Evolutionary conservation across 2,329 filamentous ascomycete genomes (phyloP), one percentile per base, ranked within the genome.

Genomic region (Phymatotrichopsis omnivora): DNA sequence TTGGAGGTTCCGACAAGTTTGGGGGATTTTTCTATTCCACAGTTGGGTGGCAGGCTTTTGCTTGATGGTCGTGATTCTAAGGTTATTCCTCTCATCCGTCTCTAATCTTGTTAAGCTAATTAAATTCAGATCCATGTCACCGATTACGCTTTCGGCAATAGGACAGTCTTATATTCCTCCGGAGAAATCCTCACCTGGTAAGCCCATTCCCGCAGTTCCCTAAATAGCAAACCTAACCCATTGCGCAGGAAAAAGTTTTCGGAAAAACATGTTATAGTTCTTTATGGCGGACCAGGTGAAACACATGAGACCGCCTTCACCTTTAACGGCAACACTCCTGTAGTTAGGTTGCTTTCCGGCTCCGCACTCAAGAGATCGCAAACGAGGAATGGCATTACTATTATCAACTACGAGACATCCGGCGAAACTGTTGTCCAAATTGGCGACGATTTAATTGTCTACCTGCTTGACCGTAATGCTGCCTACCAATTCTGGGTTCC

Each of bases 401-500:
- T 68, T 34, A 57, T 70, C 16, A 74, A 69, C 52, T 82, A 75
- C 70, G 61, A 72, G 49, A 72, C 73, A 3, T 72, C 72, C 23
- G 57, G 67, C 0, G 65, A 68, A 32, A 68, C 69, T 49, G 65
- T 78, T 10, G 66, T 75, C 2, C 65, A 68, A 53, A 60, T 76
- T 32, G 66, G 64, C 17, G 63, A 63, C 25, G 63, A 65, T 36
- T 60, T 79, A 14, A 69, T 70, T 28, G 62, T 80, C n/a, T 69
- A 77, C 52, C 67, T 80, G 30, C 61, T 75, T 23, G 66, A 73
- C 54, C 74, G 78, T 32, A 75, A 80, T 51, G 66, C 72, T 10
- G 80, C 78, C 0, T 83, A 82, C 62, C 74, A 78, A 51, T 80
- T 80, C 62, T 84, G 78, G 78, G 72, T 76, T 0, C 65, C 78